Percentiles rank a stretch among this genome's conserved stretches.
These are phyloP conservation scores for Puccinia triticina DNA, from an alignment of 1,284 basidiomycete species.

Conservation along the genomic window DNA sequence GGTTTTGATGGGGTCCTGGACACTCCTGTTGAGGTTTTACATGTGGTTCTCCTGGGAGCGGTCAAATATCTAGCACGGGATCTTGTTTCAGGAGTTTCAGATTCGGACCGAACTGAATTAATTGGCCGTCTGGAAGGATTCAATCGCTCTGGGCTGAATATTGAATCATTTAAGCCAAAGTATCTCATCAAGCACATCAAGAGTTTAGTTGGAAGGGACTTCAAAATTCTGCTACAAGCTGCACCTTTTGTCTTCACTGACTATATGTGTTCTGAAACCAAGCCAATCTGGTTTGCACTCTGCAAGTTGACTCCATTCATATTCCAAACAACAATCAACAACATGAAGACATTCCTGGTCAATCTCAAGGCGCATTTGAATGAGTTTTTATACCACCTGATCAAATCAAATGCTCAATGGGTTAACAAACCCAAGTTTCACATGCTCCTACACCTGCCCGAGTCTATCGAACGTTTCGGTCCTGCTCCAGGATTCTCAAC, in stretches of 20 bases:
- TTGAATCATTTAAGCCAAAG: not conserved
- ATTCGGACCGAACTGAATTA: not conserved
- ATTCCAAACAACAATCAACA: not conserved
- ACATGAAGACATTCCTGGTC: not conserved
- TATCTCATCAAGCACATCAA: not conserved
- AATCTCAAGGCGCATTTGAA: not conserved
- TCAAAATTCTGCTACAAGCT: not conserved
- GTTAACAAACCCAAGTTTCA: not conserved
- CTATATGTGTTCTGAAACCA: not conserved
- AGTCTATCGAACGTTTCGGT: not conserved
- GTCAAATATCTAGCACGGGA: not conserved
- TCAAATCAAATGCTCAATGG: not conserved
- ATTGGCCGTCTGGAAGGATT: not conserved
- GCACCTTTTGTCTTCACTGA: not conserved
- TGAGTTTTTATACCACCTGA: not conserved
- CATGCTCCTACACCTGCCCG: not conserved
- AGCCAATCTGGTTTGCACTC: not conserved
- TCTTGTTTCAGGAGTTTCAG: constrained; percentile 53
- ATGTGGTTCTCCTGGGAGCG: constrained; percentile 54
- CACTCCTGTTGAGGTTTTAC: constrained; percentile 59
- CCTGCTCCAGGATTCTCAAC: not conserved
- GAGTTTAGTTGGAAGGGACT: not conserved
- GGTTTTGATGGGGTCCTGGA: constrained; percentile 52
- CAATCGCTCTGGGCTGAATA: not conserved
- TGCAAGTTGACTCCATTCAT: not conserved